Base-by-base conservation (phyloP, 2,329 filamentous ascomycete genomes). In the Penicillium sp. region DNA sequence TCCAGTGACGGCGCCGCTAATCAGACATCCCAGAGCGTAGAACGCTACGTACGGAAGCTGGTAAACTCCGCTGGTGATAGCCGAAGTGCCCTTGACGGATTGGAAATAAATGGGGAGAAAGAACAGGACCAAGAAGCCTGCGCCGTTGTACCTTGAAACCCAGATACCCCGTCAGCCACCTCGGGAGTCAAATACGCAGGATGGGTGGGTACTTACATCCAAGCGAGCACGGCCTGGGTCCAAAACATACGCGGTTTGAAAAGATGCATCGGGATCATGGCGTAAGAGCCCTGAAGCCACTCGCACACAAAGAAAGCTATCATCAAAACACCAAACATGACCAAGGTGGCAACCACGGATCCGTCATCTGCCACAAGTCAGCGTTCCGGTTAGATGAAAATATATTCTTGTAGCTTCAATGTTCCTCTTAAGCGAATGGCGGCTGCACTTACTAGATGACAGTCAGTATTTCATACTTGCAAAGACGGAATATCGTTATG, bases 11-110 rank as follows among this genome's bases (percentile, higher is more conserved):
- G 43, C 62, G 30, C 71, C 70, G 8, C 62, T 62, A 20, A 65
- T 48, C 49, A 71, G 55, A 3, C 63, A 63, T 51, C 62, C 65
- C 16, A 73, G 47, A 21, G 61, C 57, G 40, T 64, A 60, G 6
- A 64, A 65, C 7, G 77, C 57, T 6, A 79, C 69, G 21, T 75
- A 62, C 16, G 77, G 71, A 9, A 78, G 63, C 52, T 74, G 77
- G 49, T 67, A 63, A n/a, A 78, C 65, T 20, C 76, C 76, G 16
- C 67, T 71, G 26, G 59, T 49, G 21, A 66, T 62, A 3, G 76
- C 65, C 12, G 46, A 55, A 9, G 33, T 14, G 8, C 28, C 43
- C 56, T 53, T 24, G 40, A 53, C n/a, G 28, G 51, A 53, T n/a
- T 53, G 51, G 51, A 53, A 53, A 18, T 45, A 63, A 49, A 57